Conservation (phyloP, 139 green algal species). For the Microglena sp. region DNA sequence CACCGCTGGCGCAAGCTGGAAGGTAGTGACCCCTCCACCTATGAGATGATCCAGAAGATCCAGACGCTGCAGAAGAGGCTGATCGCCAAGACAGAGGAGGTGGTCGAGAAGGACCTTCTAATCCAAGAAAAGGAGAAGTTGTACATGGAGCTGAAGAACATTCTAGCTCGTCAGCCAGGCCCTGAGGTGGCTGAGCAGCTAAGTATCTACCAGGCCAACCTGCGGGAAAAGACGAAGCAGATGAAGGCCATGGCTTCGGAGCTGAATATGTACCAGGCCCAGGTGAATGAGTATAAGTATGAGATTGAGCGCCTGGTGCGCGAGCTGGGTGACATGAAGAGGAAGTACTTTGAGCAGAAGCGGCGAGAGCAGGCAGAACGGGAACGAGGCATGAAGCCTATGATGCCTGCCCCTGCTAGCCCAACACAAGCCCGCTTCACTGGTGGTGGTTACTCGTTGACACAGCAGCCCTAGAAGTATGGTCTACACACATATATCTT, state of each 20-base stretch:
- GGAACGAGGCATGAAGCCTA: conserved; percentile 24
- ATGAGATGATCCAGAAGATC: conserved; percentile 93
- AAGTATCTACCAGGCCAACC: conserved; percentile 64
- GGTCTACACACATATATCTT: too few relatives aligned
- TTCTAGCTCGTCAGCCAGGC: conserved; percentile 73
- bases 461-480: conserved; percentile 27
- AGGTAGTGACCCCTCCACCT: conserved; percentile 75
- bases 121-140: conserved; percentile 89
- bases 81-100: conserved; percentile 83
- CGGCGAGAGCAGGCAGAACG: conserved; percentile 51
- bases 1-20: conserved; percentile 89
- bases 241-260: conserved; percentile 85
- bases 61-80: conserved; percentile 88
- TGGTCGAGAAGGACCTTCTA: conserved; percentile 79
- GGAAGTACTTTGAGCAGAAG: conserved; percentile 72
- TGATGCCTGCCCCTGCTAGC: conserved; percentile 9
- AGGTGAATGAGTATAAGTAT: conserved; percentile 88
- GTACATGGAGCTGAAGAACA: conserved; percentile 86
- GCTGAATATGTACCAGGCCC: conserved; percentile 88
- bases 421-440: conserved; percentile 36
- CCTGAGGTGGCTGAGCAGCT: conserved; percentile 82
- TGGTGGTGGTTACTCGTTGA: conserved; percentile 38
- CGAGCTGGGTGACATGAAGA: conserved; percentile 77
- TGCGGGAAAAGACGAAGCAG: conserved; percentile 87
- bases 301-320: conserved; percentile 71